phyloP scores from a whole-genome alignment of 768 basidiomycete species.

The Phaeotremella skinneri region DNA sequence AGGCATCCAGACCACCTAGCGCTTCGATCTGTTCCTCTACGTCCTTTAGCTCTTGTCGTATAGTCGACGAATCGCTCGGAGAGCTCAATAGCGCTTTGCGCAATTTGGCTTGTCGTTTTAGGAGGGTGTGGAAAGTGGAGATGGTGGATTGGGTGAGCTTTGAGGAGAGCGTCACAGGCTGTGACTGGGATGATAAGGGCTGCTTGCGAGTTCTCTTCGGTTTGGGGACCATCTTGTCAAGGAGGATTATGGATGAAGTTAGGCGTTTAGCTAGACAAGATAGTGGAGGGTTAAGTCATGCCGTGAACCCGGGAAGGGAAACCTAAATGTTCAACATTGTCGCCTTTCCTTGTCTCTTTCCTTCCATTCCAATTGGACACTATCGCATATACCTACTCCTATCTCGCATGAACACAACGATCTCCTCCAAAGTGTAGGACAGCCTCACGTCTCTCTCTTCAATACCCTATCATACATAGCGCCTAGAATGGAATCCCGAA shows the following conservation, averaged over 20 bases:
- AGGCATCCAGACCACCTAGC: slow-evolving; percentile 74
- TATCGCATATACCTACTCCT: not conserved
- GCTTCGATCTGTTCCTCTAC: slow-evolving; percentile 64
- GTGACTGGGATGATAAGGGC: slow-evolving; percentile 7
- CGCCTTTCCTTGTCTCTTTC: slow-evolving; percentile 5
- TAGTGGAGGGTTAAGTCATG: too few species aligned
- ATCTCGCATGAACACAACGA: not conserved
- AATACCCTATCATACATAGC: not conserved
- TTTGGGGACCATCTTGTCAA: too few species aligned
- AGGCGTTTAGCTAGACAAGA: too few species aligned
- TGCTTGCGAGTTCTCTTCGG: slow-evolving; percentile 11
- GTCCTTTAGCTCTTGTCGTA: slow-evolving; percentile 54
- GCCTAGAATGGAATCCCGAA: not conserved
- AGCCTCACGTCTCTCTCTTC: not conserved
- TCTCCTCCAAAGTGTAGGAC: not conserved
- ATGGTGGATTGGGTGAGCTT: slow-evolving; percentile 69
- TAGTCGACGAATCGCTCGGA: slow-evolving; percentile 5
- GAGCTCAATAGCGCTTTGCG: slow-evolving; percentile 25
- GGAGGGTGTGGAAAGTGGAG: slow-evolving; percentile 72
- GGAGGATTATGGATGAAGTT: too few species aligned
- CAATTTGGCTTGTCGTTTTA: slow-evolving; percentile 64
- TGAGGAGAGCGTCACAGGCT: slow-evolving; percentile 18
- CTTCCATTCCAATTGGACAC: not conserved
- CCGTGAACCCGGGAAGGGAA: too few species aligned
- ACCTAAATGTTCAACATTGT: too few species aligned